Evolutionary conservation across 2,329 filamentous ascomycete genomes (phyloP).

Genomic region (Aureobasidium sp.): DNA sequence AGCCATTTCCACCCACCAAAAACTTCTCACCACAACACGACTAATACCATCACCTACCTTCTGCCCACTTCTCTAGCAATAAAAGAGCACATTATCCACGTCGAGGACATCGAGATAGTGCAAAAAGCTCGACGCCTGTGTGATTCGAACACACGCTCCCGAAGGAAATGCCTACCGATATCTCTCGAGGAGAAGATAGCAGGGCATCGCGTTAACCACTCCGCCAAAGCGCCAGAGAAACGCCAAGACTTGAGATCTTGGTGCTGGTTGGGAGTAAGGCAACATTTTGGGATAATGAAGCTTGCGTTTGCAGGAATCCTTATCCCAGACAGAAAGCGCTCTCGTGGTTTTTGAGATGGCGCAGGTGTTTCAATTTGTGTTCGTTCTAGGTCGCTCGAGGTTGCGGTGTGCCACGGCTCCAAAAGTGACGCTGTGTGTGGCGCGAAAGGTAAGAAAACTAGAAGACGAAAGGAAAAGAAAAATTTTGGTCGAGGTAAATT

Average conservation of each 20-base stretch:
- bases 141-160: conserved; percentile 36
- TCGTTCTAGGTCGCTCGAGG: no score
- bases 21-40: not conserved
- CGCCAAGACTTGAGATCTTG: not conserved
- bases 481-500: not conserved
- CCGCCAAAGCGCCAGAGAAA: not conserved
- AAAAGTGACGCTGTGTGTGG: not conserved
- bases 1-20: not conserved
- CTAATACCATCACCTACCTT: not conserved
- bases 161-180: conserved; percentile 27
- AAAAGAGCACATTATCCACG: not conserved
- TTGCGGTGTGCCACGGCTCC: fast-evolving
- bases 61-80: not conserved
- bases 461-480: not conserved
- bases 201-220: not conserved
- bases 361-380: no score
- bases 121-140: conserved; percentile 24
- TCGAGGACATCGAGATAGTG: not conserved
- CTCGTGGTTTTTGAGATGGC: no score
- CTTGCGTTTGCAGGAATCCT: no score
- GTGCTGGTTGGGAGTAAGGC: not conserved
- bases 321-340: no score
- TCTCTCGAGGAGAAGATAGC: not conserved
- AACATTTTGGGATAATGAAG: not conserved
- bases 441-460: not conserved